Evolutionary conservation across 768 basidiomycete genomes (phyloP).

Genomic region (Fibroporia radiculosa): DNA sequence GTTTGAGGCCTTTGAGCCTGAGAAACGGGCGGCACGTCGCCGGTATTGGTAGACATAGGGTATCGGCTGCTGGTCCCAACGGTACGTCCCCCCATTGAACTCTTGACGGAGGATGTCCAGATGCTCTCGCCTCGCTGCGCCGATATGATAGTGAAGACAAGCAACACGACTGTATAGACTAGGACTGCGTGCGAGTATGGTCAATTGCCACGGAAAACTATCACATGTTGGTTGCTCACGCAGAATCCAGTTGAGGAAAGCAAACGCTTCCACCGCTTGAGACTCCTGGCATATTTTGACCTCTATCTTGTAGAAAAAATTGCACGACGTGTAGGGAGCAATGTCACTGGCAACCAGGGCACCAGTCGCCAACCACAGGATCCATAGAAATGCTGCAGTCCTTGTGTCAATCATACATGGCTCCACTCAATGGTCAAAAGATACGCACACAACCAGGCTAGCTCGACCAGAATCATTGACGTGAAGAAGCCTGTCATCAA

Average conservation of each 20-base stretch:
- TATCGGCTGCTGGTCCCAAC: background rate
- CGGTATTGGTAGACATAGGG: background rate
- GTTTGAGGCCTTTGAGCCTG: background rate
- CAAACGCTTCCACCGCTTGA: conserved; percentile 21
- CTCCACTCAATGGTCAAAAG: background rate
- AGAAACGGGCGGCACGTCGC: background rate
- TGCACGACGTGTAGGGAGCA: conserved; percentile 10
- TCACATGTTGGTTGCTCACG: too few relatives aligned
- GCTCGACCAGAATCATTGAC: conserved; percentile 24
- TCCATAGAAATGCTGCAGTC: conserved; percentile 20
- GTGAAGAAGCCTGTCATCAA: conserved; percentile 21
- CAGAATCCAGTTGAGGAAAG: conserved; percentile 19
- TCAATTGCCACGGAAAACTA: too few relatives aligned
- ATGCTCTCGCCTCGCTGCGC: conserved; percentile 6
- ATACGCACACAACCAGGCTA: conserved; percentile 17
- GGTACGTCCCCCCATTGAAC: background rate
- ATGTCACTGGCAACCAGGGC: conserved; percentile 12
- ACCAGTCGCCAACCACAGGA: conserved; percentile 24
- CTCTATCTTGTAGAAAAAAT: conserved; percentile 5
- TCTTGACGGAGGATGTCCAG: conserved; percentile 10
- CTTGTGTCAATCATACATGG: background rate
- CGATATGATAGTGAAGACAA: conserved; percentile 10
- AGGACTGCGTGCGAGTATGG: conserved; percentile 7
- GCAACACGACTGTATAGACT: conserved; percentile 9
- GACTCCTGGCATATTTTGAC: conserved; percentile 18